Percentiles rank a stretch among this genome's conserved stretches.
Conservation (phyloP, 2,329 filamentous ascomycete genomes). For the Xylaria sp. region DNA sequence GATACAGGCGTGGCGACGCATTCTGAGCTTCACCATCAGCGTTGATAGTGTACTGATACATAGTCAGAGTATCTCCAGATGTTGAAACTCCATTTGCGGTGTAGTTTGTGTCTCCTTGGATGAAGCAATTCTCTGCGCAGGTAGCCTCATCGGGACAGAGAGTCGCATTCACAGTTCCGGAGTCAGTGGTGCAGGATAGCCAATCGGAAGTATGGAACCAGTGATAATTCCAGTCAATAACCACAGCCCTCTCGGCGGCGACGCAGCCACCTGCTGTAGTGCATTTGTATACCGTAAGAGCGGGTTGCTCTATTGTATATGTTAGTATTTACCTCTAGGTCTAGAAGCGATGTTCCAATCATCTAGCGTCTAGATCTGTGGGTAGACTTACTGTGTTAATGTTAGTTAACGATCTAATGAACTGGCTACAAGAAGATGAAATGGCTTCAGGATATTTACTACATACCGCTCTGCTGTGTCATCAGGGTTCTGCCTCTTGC, state of each 20-base stretch:
- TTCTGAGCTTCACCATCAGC: constrained; percentile 38
- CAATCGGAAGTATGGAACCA: constrained; percentile 35
- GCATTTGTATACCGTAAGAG: constrained; percentile 57
- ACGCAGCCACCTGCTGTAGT: constrained; percentile 55
- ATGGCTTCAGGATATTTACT: background rate
- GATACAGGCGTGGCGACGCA: constrained; percentile 50
- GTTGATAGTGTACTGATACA: constrained; percentile 40
- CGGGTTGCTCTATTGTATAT: constrained; percentile 47
- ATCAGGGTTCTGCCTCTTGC: constrained; percentile 21
- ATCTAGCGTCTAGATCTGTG: too few species aligned
- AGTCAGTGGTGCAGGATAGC: constrained; percentile 35
- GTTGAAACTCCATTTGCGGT: constrained; percentile 38
- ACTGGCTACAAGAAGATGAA: background rate
- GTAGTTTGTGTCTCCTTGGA: constrained; percentile 56
- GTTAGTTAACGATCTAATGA: constrained; percentile 8
- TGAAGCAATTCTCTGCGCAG: constrained; percentile 57
- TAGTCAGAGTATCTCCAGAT: constrained; percentile 33
- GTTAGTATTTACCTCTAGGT: too few species aligned
- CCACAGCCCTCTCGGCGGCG: constrained; percentile 53
- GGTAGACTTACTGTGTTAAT: constrained; percentile 17
- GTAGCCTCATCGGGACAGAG: constrained; percentile 52
- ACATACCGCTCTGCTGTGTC: constrained; percentile 28
- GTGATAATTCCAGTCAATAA: constrained; percentile 54
- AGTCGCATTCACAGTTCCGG: constrained; percentile 42
- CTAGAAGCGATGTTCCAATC: too few species aligned